Evolutionary conservation across 2,329 filamentous ascomycete species (phyloP), one percentile per base, ranked within the genome.

Genomic region (Fusarium pseudocircinatum): DNA sequence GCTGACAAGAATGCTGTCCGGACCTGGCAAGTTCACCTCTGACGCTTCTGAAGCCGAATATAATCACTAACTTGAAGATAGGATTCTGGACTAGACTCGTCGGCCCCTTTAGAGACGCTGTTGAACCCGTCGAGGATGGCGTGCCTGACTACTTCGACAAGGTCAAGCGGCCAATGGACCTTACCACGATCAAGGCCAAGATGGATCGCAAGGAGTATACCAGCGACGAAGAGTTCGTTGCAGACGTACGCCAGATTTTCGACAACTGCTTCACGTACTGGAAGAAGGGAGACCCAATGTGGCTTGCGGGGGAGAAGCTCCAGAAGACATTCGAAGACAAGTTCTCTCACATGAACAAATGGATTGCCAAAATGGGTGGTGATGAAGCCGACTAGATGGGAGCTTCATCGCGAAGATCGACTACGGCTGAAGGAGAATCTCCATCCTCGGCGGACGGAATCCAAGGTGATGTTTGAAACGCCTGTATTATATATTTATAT

Each of bases 81-180:
- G 89, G 90, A 12, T 91, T 90, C 78, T 92, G 90, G 90, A 91
- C 90, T 0, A 87, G 89, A n/a, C 84, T 91, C 1, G 89, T 91
- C 7, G 88, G 88, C 0, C 88, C 89, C 0, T 91, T 92, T 79
- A 86, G 86, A 49, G 86, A 91, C 30, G 86, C 89, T 1, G 89
- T 91, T 12, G 85, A 89, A 64, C 89, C 89, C 1, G 77, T 81
- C 7, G 83, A 84, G 42, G 88, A 91, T 71, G 87, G 86, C 24
- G 87, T 91, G 5, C 89, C 89, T 5, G 89, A 91, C 77, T 92
- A 92, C 79, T 82, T 90, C 28, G 85, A 88, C 16, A 90, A 90
- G 77, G 82, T 92, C 65, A 88, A 87, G 80, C 84, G 82, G 54
- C 90, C 90, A 0, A 91, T 92, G 89, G 89, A 91, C 73, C 85